Evolutionary conservation across 805 yeast species (phyloP), one percentile per base, ranked within the genome.

Genomic region (Novakomyces olei): DNA sequence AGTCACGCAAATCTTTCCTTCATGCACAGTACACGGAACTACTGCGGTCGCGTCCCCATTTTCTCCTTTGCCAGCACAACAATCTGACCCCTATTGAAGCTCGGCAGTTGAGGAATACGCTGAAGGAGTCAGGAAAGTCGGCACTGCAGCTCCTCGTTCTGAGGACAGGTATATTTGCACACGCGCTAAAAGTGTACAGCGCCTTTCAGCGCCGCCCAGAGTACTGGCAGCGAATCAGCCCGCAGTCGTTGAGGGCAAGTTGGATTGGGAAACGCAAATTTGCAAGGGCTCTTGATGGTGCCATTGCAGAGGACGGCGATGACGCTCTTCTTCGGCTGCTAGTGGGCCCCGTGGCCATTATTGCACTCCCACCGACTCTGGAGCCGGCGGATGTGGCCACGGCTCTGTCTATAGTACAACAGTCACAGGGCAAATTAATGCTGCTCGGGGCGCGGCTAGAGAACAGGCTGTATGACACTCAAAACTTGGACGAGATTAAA

Each of bases 61-160:
- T 29, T 17, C 19, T 29, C 15, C 12, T 29, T 5, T 15, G 19
- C 9, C 32, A 29, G 20, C 32, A 29, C 14, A 29, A 29, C 15
- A 29, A 29, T 8, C 24, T 29, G n/a, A 15, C 20, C 14, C 32
- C 32, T n/a, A 16, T 15, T 10, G 32, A 29, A 19, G n/a, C 22
- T 6, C 12, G 14, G 9, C 19, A 19, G 19, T 5, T 29, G 9
- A 23, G 32, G 12, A 15, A 9, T 17, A 25, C 14, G 5, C 12
- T 29, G 7, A 15, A 17, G 5, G n/a, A 10, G 5, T n/a, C 12
- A n/a, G 32, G 16, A 19, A 23, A 23, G 12, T 9, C 14, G n/a
- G 12, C 12, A 6, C n/a, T n/a, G n/a, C 15, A 18, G 12, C 15
- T 29, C 15, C 19, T 14, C 6, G 14, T 29, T 3, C 14, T 29